Conservation (phyloP, 371 early-diverging fungal genomes). For the Saksenaea oblongispora region DNA sequence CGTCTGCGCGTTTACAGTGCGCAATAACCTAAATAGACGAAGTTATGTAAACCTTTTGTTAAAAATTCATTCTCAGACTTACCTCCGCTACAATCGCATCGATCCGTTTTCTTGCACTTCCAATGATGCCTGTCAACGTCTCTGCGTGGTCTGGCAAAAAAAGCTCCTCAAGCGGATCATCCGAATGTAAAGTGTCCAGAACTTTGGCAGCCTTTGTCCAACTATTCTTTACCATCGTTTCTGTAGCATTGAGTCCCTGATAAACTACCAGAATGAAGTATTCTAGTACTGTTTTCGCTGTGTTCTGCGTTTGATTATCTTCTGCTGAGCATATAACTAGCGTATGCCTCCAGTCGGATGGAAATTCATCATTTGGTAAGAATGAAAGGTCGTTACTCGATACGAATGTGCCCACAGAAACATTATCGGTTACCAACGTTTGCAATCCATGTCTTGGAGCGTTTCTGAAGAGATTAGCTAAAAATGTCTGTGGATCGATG, state of each 20-base stretch:
- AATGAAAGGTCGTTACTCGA: constrained; percentile 36
- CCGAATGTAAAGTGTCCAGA: not conserved
- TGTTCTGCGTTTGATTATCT: not conserved
- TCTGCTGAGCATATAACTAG: constrained; percentile 29
- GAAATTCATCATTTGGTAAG: not conserved
- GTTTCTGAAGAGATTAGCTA: constrained; percentile 71
- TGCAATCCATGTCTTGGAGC: constrained; percentile 67
- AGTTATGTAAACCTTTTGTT: not conserved
- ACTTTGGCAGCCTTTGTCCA: constrained; percentile 12
- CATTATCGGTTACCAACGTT: constrained; percentile 16
- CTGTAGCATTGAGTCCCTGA: constrained; percentile 22
- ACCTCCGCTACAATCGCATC: constrained; percentile 43
- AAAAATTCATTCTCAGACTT: not conserved
- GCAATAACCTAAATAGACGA: constrained; percentile 31
- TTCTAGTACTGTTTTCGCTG: constrained; percentile 21
- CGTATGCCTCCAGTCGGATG: constrained; percentile 36
- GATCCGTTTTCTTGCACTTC: constrained; percentile 29
- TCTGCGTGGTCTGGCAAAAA: constrained; percentile 26
- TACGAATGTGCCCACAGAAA: constrained; percentile 27
- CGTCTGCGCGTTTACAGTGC: constrained; percentile 26
- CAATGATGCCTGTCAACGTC: constrained; percentile 32
- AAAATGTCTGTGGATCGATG: constrained; percentile 46
- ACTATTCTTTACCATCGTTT: constrained; percentile 20
- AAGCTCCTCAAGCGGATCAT: constrained; percentile 7
- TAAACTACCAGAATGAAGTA: constrained; percentile 41